phyloP scores from a whole-genome alignment of 169 alveolate genomes.

The Neospora caninum region DNA sequence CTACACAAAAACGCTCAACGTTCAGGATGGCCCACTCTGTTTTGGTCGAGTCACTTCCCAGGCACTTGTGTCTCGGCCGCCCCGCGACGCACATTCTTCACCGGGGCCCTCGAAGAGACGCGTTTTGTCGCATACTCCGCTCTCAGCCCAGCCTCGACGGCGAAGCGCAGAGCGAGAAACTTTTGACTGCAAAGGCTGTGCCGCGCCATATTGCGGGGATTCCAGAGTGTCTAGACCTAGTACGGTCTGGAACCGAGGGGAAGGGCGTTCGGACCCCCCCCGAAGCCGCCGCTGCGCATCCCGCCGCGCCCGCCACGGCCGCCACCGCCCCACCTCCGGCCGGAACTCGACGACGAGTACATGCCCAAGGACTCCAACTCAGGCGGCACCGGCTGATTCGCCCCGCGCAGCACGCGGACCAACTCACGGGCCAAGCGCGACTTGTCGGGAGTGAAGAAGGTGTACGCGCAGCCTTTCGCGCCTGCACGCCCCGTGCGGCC shows the following conservation, averaged over 20 bases:
- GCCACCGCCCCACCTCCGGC: conserved; percentile 60
- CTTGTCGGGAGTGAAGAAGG: conserved; percentile 93
- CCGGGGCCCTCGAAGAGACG: too few relatives aligned
- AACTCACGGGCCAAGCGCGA: conserved; percentile 92
- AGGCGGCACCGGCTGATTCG: conserved; percentile 91
- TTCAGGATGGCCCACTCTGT: too few relatives aligned
- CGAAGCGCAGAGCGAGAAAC: too few relatives aligned
- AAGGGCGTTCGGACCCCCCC: conserved; percentile 60
- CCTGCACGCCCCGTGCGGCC: conserved; percentile 93
- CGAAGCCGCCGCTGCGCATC: conserved; percentile 48
- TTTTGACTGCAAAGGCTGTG: too few relatives aligned
- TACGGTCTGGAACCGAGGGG: conserved; percentile 54
- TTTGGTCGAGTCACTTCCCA: too few relatives aligned
- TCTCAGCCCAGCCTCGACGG: too few relatives aligned
- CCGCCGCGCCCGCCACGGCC: conserved; percentile 69
- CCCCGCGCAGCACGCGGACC: conserved; percentile 92
- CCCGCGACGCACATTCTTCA: too few relatives aligned
- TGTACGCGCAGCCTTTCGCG: conserved; percentile 86
- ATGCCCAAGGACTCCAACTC: conserved; percentile 77
- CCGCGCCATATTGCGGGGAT: too few relatives aligned
- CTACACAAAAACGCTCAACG: too few relatives aligned
- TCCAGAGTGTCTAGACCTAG: neutral
- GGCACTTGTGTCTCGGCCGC: too few relatives aligned
- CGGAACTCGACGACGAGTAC: conserved; percentile 40
- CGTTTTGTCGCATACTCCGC: too few relatives aligned